These are phyloP conservation scores for Phaeosphaeriaceae sp. DNA, from an alignment of 2,329 filamentous ascomycete species.

Conservation along the genomic window DNA sequence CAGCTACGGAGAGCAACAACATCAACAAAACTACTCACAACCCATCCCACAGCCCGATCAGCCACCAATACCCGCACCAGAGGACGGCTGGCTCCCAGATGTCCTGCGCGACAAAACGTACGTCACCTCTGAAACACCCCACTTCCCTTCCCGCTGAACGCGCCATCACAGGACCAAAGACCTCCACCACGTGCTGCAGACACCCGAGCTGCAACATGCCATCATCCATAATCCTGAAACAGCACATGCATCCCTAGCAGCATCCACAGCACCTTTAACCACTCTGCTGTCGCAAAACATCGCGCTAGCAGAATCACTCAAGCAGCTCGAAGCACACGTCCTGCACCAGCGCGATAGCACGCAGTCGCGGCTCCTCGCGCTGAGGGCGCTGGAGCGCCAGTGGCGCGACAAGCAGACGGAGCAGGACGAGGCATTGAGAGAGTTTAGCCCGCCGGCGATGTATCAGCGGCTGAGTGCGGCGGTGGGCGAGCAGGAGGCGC, in stretches of 20 bases:
- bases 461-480: constrained; percentile 81
- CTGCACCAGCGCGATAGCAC: constrained; percentile 70
- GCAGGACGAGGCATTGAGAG: constrained; percentile 83
- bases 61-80: constrained; percentile 39
- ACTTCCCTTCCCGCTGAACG: constrained; percentile 19
- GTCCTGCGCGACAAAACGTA: constrained; percentile 83
- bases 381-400: constrained; percentile 88
- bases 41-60: constrained; percentile 25
- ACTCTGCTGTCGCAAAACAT: constrained; percentile 74
- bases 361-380: constrained; percentile 80
- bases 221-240: constrained; percentile 72
- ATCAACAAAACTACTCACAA: constrained; percentile 24
- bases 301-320: constrained; percentile 69
- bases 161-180: constrained; percentile 74
- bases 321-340: constrained; percentile 66
- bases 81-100: constrained; percentile 78
- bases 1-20: constrained; percentile 23
- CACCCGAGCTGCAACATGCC: constrained; percentile 72
- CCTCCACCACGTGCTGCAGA: constrained; percentile 72
- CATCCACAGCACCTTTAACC: constrained; percentile 70
- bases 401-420: constrained; percentile 89
- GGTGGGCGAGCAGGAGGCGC: constrained; percentile 80
- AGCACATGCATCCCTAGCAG: constrained; percentile 73
- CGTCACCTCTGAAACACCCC: constrained; percentile 41
- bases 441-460: constrained; percentile 84